Evolutionary conservation across 768 basidiomycete genomes (phyloP), one percentile per base, ranked within the genome.

Genomic region (Albatrellus ellisii): DNA sequence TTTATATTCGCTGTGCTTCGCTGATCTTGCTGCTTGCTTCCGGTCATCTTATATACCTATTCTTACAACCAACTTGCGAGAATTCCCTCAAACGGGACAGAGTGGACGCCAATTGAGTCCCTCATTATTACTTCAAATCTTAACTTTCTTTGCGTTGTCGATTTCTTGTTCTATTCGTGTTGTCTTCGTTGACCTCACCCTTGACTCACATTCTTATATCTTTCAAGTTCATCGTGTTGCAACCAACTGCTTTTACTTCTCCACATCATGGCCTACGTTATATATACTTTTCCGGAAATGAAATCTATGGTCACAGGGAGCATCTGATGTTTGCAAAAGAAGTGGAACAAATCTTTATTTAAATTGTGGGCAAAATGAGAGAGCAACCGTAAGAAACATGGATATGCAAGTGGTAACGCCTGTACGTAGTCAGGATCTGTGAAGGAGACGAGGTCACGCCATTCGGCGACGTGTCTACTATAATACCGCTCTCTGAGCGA

Each of bases 91-190:
- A 54, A 37, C 44, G n/a, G 45, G 51, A 56, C 57, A 55, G 57
- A 56, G 63, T 62, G 67, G 68, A 61, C 63, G 67, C 69, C 67
- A 29, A 41, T 64, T 57, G 67, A 72, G 73, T 75, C 75, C 53
- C 69, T 80, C 74, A 48, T 77, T 79, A 75, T 62, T 52, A 56
- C 27, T 24, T 47, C 39, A 39, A 36, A 20, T 36, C 11, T 42
- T 34, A 48, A 40, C 32, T 43, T 43, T n/a, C n/a, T 40, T 48
- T 33, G 17, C 38, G 39, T 39, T 41, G 21, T 42, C 15, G 22
- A 22, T 26, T 39, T 25, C 24, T 32, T 21, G 15, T 14, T 7
- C 21, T 28, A 10, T 39, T 39, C 17, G 18, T 15, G 26, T n/a
- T 27, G 22, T 29, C 40, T 6, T 36, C 4, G 11, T 20, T 20